Conservation (phyloP, 2,329 filamentous ascomycete species). For the Gyromitra esculenta region DNA sequence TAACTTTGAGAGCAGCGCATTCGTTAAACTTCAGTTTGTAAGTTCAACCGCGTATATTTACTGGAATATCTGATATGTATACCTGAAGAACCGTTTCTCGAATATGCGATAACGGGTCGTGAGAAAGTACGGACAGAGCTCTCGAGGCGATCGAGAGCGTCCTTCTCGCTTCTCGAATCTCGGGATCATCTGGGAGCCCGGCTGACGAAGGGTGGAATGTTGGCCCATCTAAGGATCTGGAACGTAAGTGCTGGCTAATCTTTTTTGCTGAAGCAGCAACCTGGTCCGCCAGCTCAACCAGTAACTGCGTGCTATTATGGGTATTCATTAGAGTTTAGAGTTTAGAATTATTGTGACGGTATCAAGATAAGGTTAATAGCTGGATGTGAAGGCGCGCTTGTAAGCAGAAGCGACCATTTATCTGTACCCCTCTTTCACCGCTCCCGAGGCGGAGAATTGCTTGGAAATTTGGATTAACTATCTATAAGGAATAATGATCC, state of each 20-base stretch:
- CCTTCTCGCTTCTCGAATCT: conserved; percentile 27
- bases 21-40: conserved; percentile 19
- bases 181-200: conserved; percentile 30
- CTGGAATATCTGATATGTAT: neutral
- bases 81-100: conserved; percentile 33
- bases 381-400: neutral
- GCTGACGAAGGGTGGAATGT: conserved; percentile 25
- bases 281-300: conserved; percentile 38
- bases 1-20: conserved; percentile 3
- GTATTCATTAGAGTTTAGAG: neutral
- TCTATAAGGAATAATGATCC: neutral
- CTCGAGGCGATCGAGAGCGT: conserved; percentile 35
- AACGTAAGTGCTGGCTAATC: conserved; percentile 29
- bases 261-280: conserved; percentile 8
- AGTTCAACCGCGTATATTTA: neutral
- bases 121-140: conserved; percentile 31
- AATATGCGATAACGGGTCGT: conserved; percentile 30
- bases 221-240: conserved; percentile 17
- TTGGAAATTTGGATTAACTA: neutral
- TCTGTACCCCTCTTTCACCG: neutral
- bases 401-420: neutral
- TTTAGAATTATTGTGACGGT: neutral
- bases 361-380: neutral
- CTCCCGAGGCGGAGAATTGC: neutral
- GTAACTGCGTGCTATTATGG: neutral